Percentiles rank a stretch among this genome's conserved stretches.
Evolutionary conservation across 495 filamentous ascomycete species (phyloP).

Genomic region (Neurospora tetraspora): DNA sequence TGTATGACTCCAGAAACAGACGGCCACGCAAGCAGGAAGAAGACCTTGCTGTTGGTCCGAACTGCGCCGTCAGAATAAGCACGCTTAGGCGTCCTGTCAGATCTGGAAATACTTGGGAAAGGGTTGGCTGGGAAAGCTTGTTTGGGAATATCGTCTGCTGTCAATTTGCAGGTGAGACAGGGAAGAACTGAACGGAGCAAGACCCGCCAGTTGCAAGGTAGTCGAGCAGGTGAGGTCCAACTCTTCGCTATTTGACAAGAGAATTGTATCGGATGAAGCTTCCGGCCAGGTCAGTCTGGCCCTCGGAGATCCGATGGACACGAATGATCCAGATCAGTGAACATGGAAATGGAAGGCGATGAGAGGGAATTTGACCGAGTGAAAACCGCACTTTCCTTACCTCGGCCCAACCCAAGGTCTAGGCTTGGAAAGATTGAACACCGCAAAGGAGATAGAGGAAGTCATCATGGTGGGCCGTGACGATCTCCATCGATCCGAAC

Average conservation of each 20-base stretch:
- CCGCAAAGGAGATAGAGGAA: neutral
- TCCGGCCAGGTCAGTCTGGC: neutral
- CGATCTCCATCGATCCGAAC: neutral
- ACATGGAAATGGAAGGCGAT: neutral
- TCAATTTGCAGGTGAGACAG: neutral
- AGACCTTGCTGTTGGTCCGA: neutral
- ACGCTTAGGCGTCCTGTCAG: no score
- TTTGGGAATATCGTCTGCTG: neutral
- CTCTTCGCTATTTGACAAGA: neutral
- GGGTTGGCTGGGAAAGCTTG: neutral
- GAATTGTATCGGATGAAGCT: neutral
- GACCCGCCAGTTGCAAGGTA: neutral
- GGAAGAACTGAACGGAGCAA: neutral
- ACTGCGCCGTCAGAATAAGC: neutral
- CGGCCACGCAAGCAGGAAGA: no score
- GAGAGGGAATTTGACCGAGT: neutral
- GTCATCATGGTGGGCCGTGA: neutral
- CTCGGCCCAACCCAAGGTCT: neutral
- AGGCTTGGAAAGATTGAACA: neutral
- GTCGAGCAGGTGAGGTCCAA: neutral
- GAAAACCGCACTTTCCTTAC: neutral
- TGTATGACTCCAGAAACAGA: no score
- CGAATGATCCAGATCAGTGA: neutral
- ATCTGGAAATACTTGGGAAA: neutral
- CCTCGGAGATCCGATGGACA: neutral